Base-by-base conservation (phyloP, 768 basidiomycete species). In the Chalciporus chontae region DNA sequence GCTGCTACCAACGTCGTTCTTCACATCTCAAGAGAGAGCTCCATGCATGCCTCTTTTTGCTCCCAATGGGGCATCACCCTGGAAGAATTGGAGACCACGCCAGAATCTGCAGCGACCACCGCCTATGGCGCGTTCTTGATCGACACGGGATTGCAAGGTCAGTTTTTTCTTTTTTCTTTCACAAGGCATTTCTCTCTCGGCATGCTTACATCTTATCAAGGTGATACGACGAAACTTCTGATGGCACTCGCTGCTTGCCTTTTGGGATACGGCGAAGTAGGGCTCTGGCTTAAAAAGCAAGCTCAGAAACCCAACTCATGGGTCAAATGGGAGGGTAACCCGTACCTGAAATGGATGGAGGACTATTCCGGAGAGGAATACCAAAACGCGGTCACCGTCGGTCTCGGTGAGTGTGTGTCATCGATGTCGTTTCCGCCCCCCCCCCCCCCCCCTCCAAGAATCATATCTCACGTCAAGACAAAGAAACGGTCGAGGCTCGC, bases 181-280 rank as follows among this genome's bases (percentile, higher is more conserved):
- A 2, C 2, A 10, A 11, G 7, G 27, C 8, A 36, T 32, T 8
- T 26, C 4, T 8, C 13, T 15, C 58, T 53, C 56, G n/a, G 8
- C 13, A 40, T 47, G 15, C 9, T 4, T 9, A 46, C 34, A n/a
- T 8, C 21, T 11, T 36, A 36, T 17, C 19, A 48, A 80, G 90
- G 90, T 0, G 90, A 94, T 60, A 65, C 78, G 4, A 77, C 79
- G 31, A 84, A 79, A 52, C 71, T 94, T 5, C 62, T 86, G n/a
- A 83, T 96, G 71, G 87, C 90, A 0, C 76, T 94, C 1, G 82
- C 87, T 9, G 85, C 90, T 8, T 97, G 94, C 63, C 73, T 95
- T 8, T 70, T 95, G 0, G 94, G 94, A 3, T 97, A 96, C 62
- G 94, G 94, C 10, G 90, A 95, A 64, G 90, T 94, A 0, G 94